Percentiles rank a stretch among this genome's conserved stretches.
Evolutionary conservation across 768 basidiomycete genomes (phyloP).

Genomic region (Serpula lacrymans): DNA sequence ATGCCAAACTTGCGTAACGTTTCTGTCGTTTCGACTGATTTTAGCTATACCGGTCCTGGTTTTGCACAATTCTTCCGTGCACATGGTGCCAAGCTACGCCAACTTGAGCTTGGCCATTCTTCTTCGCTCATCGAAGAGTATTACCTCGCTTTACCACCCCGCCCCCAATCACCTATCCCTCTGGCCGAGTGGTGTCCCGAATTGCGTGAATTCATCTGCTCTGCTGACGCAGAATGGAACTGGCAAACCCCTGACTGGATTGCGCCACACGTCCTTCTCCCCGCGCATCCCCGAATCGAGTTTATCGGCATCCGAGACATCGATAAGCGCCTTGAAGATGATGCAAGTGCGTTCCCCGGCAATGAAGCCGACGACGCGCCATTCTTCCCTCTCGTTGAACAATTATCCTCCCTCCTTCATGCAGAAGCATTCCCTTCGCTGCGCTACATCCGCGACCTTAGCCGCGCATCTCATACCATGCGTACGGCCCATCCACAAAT

Average conservation of each 20-base stretch:
- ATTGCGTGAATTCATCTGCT: constrained; percentile 66
- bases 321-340: constrained; percentile 56
- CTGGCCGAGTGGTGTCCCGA: constrained; percentile 71
- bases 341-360: constrained; percentile 29
- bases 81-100: constrained; percentile 58
- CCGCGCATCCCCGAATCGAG: constrained; percentile 56
- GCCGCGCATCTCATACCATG: constrained; percentile 53
- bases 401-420: constrained; percentile 57
- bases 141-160: constrained; percentile 49
- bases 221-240: constrained; percentile 78
- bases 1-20: constrained; percentile 63
- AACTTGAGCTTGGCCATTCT: constrained; percentile 73
- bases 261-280: constrained; percentile 69
- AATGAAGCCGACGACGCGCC: constrained; percentile 37
- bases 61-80: constrained; percentile 64
- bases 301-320: constrained; percentile 74
- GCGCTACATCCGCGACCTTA: constrained; percentile 62
- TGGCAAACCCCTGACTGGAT: constrained; percentile 81
- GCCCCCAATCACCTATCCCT: constrained; percentile 36
- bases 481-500: constrained; percentile 33
- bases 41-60: constrained; percentile 62
- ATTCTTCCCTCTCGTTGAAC: constrained; percentile 64
- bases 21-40: constrained; percentile 68
- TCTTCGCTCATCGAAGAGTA: constrained; percentile 65
- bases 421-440: constrained; percentile 60